Evolutionary conservation across 176 grass and related monocot species (phyloP).

Genomic region (Aegilops bicornis): DNA sequence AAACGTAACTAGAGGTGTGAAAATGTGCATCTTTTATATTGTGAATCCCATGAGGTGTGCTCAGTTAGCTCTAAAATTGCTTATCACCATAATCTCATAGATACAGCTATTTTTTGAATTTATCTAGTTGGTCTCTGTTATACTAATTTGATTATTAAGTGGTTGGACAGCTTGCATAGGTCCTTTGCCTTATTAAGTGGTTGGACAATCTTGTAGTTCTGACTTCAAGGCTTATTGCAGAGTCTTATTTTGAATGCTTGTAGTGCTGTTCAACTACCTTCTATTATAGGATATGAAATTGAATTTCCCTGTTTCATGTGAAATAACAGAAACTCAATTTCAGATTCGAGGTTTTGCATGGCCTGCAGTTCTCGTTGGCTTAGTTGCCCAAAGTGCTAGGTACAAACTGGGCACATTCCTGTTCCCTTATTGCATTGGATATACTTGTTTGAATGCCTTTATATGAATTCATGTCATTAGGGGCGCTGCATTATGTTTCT

Average conservation of each 20-base stretch:
- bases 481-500: neutral
- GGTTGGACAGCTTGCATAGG: neutral
- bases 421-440: conserved; percentile 9
- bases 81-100: neutral
- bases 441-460: neutral
- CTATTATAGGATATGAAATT: conserved; percentile 19
- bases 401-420: conserved; percentile 35
- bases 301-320: neutral
- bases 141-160: conserved; percentile 4
- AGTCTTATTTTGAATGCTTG: neutral
- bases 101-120: neutral
- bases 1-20: neutral
- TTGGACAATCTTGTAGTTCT: neutral
- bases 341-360: conserved; percentile 96
- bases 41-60: neutral
- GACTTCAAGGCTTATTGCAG: neutral
- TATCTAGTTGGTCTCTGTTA: neutral
- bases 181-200: neutral
- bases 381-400: conserved; percentile 99
- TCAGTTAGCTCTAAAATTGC: neutral
- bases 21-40: neutral
- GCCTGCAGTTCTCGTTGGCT: conserved; percentile 95
- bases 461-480: neutral
- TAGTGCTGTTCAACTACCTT: neutral
- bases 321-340: conserved; percentile 42